Conservation (phyloP, 2,329 filamentous ascomycete species). For the Colletotrichum sp. region DNA sequence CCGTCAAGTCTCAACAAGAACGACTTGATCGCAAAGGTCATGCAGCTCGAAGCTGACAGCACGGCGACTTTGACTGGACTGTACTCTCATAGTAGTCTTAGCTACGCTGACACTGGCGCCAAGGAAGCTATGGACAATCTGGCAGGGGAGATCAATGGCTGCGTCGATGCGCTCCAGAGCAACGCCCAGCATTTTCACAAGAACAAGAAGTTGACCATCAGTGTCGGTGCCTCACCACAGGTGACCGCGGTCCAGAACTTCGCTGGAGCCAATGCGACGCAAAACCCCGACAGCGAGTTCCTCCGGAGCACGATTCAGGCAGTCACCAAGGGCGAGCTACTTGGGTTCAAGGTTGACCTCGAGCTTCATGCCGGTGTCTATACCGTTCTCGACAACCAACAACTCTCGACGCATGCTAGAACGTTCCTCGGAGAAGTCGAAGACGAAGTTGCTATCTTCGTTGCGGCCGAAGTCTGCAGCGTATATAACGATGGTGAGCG, state of each 20-base stretch:
- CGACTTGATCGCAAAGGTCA: slow-evolving; percentile 40
- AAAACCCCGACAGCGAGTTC: neutral
- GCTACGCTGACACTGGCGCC: slow-evolving; percentile 31
- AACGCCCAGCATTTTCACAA: slow-evolving; percentile 21
- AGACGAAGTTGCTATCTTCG: slow-evolving; percentile 58
- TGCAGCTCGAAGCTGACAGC: slow-evolving; percentile 25
- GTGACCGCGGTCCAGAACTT: slow-evolving; percentile 33
- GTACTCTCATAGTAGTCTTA: slow-evolving; percentile 38
- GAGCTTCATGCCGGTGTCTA: slow-evolving; percentile 73
- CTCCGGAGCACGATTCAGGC: neutral
- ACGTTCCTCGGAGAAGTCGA: slow-evolving; percentile 27
- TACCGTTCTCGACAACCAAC: slow-evolving; percentile 68
- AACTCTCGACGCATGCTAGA: slow-evolving; percentile 60
- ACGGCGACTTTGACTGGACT: slow-evolving; percentile 27
- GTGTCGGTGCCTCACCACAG: slow-evolving; percentile 37
- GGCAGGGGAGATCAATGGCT: slow-evolving; percentile 33
- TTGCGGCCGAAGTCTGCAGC: slow-evolving; percentile 67
- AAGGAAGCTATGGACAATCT: slow-evolving; percentile 34
- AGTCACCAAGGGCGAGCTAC: neutral
- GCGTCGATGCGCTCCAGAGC: slow-evolving; percentile 25
- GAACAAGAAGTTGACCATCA: slow-evolving; percentile 27
- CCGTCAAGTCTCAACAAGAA: slow-evolving; percentile 43
- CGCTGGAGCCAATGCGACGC: neutral
- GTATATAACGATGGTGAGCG: slow-evolving; percentile 52
- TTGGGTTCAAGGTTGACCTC: slow-evolving; percentile 32